Evolutionary conservation across 106 monocot species (phyloP), one percentile per base, ranked within the genome.

Genomic region (Apostasia ramifera): DNA sequence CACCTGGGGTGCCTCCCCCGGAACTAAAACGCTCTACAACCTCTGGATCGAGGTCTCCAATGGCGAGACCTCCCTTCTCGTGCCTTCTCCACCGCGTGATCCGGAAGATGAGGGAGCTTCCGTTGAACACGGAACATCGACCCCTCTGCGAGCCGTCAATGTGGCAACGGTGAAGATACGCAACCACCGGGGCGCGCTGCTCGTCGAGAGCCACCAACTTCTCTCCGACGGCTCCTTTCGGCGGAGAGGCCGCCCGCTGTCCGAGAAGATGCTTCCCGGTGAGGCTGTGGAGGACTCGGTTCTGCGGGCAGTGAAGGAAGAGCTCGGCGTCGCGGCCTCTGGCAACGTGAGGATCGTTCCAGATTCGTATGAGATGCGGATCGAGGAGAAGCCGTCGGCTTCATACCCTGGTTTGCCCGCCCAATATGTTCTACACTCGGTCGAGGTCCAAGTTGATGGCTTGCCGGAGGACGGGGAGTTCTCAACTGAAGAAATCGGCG

Each of bases 201-300:
- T 94, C 47, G 48, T 95, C 9, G 94, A 95, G 58, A 74, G 91
- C 38, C 77, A 77, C 66, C 94, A 95, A 79, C 88, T 95, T 39
- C 82, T 95, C 48, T 91, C 91, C 43, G 91, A 94, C 50, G 94
- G 94, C 53, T 56, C 85, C 39, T 38, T 88, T 53, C 71, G 94
- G 37, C 14, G n/a, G 41, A 74, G 94, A 41, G 46, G 49, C 13
- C 69, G 90, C 2, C 88, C 85, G 4, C 78, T 91, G 9, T 91
- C 94, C 1, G 95, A 95, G 84, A 88, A 95, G 95, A 95, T 95
- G 95, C 62, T 61, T 48, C 91, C 95, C 26, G 85, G 91, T 59
- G 95, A 95, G 78, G 65, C 88, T 13, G 67, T 84, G 26, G 85
- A 88, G 57, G 95, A 79, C 2, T 91, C 95, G 0, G 86, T 76